Evolutionary conservation across 2,329 filamentous ascomycete species (phyloP).

Genomic region (Raffaelea deltoideospora): DNA sequence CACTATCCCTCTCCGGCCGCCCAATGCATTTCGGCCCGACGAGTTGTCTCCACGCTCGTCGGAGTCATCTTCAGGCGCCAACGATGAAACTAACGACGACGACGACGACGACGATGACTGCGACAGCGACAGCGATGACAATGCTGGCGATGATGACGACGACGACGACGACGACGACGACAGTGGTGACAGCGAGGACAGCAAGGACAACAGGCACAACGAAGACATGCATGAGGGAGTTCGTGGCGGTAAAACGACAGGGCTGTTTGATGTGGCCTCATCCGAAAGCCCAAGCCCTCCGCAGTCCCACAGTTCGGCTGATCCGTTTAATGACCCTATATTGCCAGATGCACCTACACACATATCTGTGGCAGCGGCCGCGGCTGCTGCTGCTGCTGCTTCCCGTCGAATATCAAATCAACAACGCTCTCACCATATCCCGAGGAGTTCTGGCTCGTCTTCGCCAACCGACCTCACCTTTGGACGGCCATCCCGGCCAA

Average conservation of each 20-base stretch:
- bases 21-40: slow-evolving; percentile 16
- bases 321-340: too few species aligned
- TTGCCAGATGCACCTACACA: too few species aligned
- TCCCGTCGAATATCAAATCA: too few species aligned
- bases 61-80: slow-evolving; percentile 12
- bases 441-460: too few species aligned
- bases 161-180: slow-evolving; percentile 2
- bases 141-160: not conserved
- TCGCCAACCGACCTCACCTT: too few species aligned
- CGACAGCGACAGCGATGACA: not conserved
- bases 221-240: not conserved
- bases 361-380: too few species aligned
- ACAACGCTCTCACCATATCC: too few species aligned
- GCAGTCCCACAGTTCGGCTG: too few species aligned
- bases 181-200: slow-evolving; percentile 3
- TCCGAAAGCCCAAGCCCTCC: slow-evolving; percentile 11
- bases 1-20: too few species aligned
- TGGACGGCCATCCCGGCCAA: too few species aligned
- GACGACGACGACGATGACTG: not conserved
- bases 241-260: slow-evolving; percentile 1
- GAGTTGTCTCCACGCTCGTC: slow-evolving; percentile 24
- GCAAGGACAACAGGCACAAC: not conserved
- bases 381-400: too few species aligned
- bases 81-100: not conserved
- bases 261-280: slow-evolving; percentile 11